Evolutionary conservation across 768 basidiomycete genomes (phyloP), one percentile per base, ranked within the genome.

Genomic region (Amanita polypyramis): DNA sequence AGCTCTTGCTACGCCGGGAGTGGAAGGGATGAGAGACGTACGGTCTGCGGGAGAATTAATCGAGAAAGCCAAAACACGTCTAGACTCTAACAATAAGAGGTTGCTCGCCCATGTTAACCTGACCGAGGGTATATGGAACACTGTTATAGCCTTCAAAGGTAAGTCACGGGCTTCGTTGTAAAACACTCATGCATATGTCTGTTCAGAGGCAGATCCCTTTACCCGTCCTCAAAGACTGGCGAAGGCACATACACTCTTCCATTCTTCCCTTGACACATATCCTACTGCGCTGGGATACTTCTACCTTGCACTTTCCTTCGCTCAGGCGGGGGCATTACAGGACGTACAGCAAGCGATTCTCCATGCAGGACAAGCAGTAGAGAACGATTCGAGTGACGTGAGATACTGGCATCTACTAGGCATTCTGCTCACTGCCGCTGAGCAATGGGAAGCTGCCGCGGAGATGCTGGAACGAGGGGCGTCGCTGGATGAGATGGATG

Each of bases 381-480:
- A 93, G 60, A 70, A 72, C 5, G 78, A 83, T 25, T 69, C 82
- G 0, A 60, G 57, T 34, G 74, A 76, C 48, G 65, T 87, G 20
- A 75, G 88, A 35, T 84, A 86, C 45, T 97, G 93, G 94, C 95
- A 97, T 63, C 75, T 97, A 12, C 72, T 97, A 0, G 91, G 86
- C 0, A 66, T 97, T 4, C 62, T 95, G 9, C 70, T 94, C n/a
- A 80, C 81, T 0, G 82, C 85, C 7, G 68, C 72, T 23, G 88
- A 85, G 52, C 81, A 91, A 54, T 90, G 89, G 87, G 65, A 64
- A 29, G 85, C 82, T 9, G 91, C 94, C 0, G 68, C 68, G 27
- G 79, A 80, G 51, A 80, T 93, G 3, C 62, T 94, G 33, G 87
- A 92, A 45, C 70, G 80, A n/a, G 94, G 87, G 20, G 75, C 83